Evolutionary conservation across 169 alveolate genomes (phyloP), one percentile per base, ranked within the genome.

Genomic region (Eimeria necatrix): DNA sequence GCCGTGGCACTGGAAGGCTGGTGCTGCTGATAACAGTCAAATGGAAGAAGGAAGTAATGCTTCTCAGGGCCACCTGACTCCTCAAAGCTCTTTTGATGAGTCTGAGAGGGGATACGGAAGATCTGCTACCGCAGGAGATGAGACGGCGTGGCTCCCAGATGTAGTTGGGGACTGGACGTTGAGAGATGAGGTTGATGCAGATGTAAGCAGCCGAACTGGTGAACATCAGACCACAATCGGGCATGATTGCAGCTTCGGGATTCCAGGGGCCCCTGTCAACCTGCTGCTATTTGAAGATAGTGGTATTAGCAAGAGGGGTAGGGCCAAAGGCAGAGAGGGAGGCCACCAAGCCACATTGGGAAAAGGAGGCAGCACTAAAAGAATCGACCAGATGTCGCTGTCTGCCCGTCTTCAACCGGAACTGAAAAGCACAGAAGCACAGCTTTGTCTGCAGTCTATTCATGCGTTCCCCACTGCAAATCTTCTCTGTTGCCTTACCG

Each of bases 381-480:
- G 32, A 64, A 41, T 53, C 1, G 90, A 80, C n/a, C 95, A 91
- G 95, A 61, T 91, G 68, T 22, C 78, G 10, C n/a, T 91, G 91
- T 76, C 60, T 41, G 26, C 56, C 20, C 76, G 68, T 48, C 81
- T 91, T 14, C 78, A 91, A 32, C 95, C 95, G 22, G 95, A 76
- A 24, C 9, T 9, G 48, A 56, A 78, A n/a, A 46, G 60, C 56
- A 73, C 85, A 5, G 91, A 91, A 32, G 95, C 90, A 59, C 86
- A 76, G 68, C 51, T 80, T 3, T 78, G 86, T 22, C 53, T 92
- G 46, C 85, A 73, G 53, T 92, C 95, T 0, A 22, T 92, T 32
- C 95, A 92, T 60, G 78, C 88, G 16, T 92, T 92, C n/a, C 95
- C 95, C 16, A 92, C 95, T 1, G 95, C 88, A 18, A 52, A 85